Evolutionary conservation across 257 asterid species (phyloP).

Genomic region (Lycium barbarum): DNA sequence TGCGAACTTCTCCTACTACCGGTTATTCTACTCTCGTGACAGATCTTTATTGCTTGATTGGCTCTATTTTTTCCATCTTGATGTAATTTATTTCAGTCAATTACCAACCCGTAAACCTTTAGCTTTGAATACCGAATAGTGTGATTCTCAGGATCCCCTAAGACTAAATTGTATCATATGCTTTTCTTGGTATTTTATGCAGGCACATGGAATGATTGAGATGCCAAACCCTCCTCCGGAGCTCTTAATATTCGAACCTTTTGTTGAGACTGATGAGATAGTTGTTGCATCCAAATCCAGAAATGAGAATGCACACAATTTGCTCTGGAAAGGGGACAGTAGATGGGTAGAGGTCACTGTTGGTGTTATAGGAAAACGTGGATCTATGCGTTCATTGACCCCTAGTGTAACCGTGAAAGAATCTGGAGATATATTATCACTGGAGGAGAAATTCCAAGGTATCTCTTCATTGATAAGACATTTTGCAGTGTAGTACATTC

Average conservation of each 20-base stretch:
- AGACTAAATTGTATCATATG: slow-evolving; percentile 12
- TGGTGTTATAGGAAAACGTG: slow-evolving; percentile 78
- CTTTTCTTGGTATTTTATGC: slow-evolving; percentile 29
- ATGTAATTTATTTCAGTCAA: not conserved
- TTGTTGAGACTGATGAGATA: slow-evolving; percentile 83
- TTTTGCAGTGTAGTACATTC: not conserved
- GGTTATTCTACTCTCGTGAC: not conserved
- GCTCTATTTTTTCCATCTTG: not conserved
- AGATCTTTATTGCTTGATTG: not conserved
- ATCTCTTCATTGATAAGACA: slow-evolving; percentile 17
- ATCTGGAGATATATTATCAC: slow-evolving; percentile 84
- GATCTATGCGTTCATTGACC: slow-evolving; percentile 79
- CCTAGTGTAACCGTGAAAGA: slow-evolving; percentile 93
- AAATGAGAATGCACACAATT: slow-evolving; percentile 51
- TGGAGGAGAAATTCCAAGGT: slow-evolving; percentile 96
- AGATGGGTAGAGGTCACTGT: slow-evolving; percentile 95
- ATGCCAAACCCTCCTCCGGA: slow-evolving; percentile 89
- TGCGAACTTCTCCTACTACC: not conserved
- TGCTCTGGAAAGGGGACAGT: slow-evolving; percentile 80
- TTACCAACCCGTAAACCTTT: not conserved
- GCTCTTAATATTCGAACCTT: slow-evolving; percentile 81
- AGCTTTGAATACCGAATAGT: not conserved
- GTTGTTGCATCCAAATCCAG: slow-evolving; percentile 55
- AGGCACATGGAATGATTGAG: slow-evolving; percentile 87
- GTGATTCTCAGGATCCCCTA: slow-evolving; percentile 17